phyloP scores from a whole-genome alignment of 371 early-diverging fungal species.

The Globomyces sp. region DNA sequence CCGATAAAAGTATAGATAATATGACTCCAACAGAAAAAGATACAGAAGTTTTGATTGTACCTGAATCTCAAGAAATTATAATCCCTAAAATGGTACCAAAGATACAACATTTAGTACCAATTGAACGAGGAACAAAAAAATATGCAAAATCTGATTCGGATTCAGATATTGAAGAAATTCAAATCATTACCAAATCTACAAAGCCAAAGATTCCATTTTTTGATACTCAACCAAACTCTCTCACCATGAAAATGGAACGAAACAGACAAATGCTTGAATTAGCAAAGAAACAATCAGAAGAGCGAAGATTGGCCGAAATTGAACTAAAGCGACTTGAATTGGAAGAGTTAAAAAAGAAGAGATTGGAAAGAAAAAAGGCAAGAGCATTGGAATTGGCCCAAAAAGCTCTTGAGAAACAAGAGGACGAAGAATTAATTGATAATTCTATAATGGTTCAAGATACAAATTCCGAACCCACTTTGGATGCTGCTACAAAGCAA shows the following conservation, averaged over 20 bases:
- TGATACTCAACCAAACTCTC: too few species aligned
- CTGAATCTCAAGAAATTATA: too few species aligned
- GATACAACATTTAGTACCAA: too few species aligned
- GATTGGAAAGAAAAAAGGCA: not conserved
- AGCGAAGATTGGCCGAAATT: slow-evolving; percentile 1
- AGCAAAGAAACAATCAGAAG: not conserved
- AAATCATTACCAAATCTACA: not conserved
- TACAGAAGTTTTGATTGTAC: too few species aligned
- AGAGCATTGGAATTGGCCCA: not conserved
- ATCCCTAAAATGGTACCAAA: too few species aligned
- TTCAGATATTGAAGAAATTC: not conserved
- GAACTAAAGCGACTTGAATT: not conserved
- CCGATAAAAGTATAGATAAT: too few species aligned
- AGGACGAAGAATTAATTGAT: not conserved
- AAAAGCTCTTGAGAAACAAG: not conserved
- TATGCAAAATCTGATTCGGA: not conserved
- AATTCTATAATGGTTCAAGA: not conserved
- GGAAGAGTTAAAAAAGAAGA: not conserved
- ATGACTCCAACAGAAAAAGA: too few species aligned
- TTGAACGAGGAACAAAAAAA: not conserved
- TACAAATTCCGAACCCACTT: not conserved
- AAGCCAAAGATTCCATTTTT: too few species aligned
- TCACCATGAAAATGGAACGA: not conserved
- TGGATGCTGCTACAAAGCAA: too few species aligned
- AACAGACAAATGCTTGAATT: not conserved